Conservation (phyloP, 1,139 yeast genomes). For the Eremothecium sinecaudum region DNA sequence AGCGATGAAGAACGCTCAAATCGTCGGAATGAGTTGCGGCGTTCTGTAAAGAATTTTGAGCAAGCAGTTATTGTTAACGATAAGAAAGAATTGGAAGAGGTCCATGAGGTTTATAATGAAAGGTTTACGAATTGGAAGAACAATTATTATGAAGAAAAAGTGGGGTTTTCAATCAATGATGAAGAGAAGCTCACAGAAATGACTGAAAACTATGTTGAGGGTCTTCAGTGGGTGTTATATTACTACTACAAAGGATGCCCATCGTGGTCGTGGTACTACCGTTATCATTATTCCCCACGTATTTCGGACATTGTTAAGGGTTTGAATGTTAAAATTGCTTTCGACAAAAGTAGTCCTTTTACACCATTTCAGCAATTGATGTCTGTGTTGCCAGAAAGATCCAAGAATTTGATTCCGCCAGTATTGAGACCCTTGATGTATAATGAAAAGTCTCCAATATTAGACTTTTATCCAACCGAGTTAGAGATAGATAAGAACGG, state of each 20-base stretch:
- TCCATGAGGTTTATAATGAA: constrained; percentile 56
- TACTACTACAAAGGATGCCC: constrained; percentile 85
- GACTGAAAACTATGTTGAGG: constrained; percentile 82
- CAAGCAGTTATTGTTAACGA: constrained; percentile 56
- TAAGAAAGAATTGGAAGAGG: constrained; percentile 52
- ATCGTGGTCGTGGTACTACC: constrained; percentile 92
- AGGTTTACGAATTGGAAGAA: constrained; percentile 80
- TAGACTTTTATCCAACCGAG: constrained; percentile 82
- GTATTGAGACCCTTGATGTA: constrained; percentile 77
- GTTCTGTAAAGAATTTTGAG: constrained; percentile 55
- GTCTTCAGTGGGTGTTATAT: constrained; percentile 89
- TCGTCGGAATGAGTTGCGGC: constrained; percentile 34
- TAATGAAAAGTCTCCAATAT: constrained; percentile 80
- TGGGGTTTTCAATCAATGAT: constrained; percentile 47
- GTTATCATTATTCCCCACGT: constrained; percentile 86
- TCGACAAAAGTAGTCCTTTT: constrained; percentile 70
- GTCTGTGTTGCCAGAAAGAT: constrained; percentile 96
- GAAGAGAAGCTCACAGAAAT: constrained; percentile 50
- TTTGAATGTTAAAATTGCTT: constrained; percentile 48
- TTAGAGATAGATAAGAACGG: constrained; percentile 90
- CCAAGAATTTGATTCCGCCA: constrained; percentile 68
- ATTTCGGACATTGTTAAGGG: constrained; percentile 78
- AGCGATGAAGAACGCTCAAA: constrained; percentile 52
- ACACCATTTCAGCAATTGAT: constrained; percentile 91
- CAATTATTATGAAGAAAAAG: constrained; percentile 67